Base-by-base conservation (phyloP, 441 rosid genomes). In the Jatropha multifida region DNA sequence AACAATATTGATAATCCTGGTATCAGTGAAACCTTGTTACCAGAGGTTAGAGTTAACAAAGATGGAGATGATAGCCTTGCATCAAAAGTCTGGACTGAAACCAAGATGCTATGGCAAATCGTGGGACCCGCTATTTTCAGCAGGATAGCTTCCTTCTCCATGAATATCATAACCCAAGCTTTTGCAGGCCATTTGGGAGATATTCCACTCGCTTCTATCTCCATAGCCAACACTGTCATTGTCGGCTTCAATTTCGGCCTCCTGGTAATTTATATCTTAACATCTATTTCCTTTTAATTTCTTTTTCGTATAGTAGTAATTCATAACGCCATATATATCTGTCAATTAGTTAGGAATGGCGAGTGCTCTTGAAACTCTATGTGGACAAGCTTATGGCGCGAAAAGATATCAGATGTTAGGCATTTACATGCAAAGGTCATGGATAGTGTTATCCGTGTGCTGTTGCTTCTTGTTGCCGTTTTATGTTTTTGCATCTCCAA, bases 301-400 rank as follows among this genome's bases (percentile, higher is more conserved):
- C 5, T 2, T 51, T 1, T 13, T 3, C 2, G 4, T 4, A 13
- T 44, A 51, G 11, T 49, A 11, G 11, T 10, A 11, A 49, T 0
- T 51, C 55, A 12, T 11, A 18, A 49, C 2, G 13, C 17, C 55
- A 51, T 51, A 12, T 44, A 44, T 9, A 18, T 15, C 17, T 69
- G 23, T 41, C n/a, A 8, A 52, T 8, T 74, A 90, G 97, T 73
- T 90, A 23, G 98, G 96, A 12, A 91, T 90, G 97, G 94, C 90
- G 40, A 91, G 93, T 80, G 95, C 97, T 4, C 79, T 93, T n/a
- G 95, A 93, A 78, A 93, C 97, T 26, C 80, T 93, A 8, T 90
- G 98, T 27, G 97, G 98, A 13, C 97, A 93, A 83, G 97, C 97
- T 14, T 93, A 87, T 72, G 97, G 95, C 7, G 97, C 97, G 0